Evolutionary conservation across 306 rosid genomes (phyloP).

Genomic region (Pterocarpus santalinus): DNA sequence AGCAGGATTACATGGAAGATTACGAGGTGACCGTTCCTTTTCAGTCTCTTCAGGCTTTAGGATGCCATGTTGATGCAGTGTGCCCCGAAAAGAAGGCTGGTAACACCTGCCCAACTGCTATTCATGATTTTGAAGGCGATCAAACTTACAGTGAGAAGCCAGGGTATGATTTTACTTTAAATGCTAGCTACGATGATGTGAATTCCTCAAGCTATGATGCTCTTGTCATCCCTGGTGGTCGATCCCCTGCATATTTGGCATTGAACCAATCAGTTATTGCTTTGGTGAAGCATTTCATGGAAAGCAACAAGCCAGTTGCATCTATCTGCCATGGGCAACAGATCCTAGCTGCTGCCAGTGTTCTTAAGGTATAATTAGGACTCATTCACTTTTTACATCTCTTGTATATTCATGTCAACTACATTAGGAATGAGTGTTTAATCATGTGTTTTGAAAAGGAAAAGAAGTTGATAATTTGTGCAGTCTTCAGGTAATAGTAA

Average conservation of each 20-base stretch:
- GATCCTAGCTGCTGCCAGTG: constrained; percentile 69
- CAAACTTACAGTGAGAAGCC: constrained; percentile 78
- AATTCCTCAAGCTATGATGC: constrained; percentile 61
- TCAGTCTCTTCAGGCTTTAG: constrained; percentile 77
- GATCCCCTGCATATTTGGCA: constrained; percentile 43
- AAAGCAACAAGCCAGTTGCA: constrained; percentile 42
- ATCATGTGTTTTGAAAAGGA: too few relatives aligned
- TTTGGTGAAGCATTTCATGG: constrained; percentile 44
- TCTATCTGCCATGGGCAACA: constrained; percentile 62
- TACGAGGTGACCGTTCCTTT: constrained; percentile 69
- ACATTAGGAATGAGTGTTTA: too few relatives aligned
- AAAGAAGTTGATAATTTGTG: too few relatives aligned
- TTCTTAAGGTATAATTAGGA: constrained; percentile 58
- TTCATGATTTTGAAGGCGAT: constrained; percentile 85
- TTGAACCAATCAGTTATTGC: constrained; percentile 38
- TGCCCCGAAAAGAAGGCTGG: constrained; percentile 75
- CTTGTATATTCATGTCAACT: background rate
- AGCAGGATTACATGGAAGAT: constrained; percentile 84
- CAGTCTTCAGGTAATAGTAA: too few relatives aligned
- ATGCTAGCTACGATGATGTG: constrained; percentile 59
- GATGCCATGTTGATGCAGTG: constrained; percentile 74
- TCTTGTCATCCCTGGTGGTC: constrained; percentile 45
- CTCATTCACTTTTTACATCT: background rate
- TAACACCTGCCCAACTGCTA: constrained; percentile 68
- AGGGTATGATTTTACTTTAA: constrained; percentile 63